A percentile compares a stretch with the other conserved stretches of the same genome.
phyloP scores from a whole-genome alignment of 345 rosid genomes.

The Eucalyptus tenuipes region DNA sequence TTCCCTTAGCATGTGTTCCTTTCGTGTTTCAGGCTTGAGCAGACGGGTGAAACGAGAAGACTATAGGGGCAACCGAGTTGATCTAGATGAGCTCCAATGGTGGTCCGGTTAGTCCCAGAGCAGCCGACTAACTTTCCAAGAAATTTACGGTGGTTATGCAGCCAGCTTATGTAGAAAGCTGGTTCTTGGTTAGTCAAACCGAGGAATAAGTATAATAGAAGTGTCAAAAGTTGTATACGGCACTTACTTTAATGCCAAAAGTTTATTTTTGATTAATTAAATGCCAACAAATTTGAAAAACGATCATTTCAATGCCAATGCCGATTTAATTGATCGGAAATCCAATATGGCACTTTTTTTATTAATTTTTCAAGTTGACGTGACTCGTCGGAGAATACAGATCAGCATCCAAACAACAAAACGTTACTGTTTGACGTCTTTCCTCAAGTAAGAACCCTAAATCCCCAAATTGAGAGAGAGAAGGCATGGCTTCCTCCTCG shows the following conservation, averaged over 20 bases:
- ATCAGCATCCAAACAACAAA: rapidly evolving
- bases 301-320: rapidly evolving
- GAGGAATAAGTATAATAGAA: rapidly evolving
- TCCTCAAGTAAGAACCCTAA: no score
- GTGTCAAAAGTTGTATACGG: rapidly evolving
- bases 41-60: not conserved
- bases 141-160: rapidly evolving
- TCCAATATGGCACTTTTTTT: rapidly evolving
- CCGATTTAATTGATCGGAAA: rapidly evolving
- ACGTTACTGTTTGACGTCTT: rapidly evolving
- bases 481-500: no score
- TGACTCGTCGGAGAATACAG: rapidly evolving
- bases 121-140: not conserved
- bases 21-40: not conserved
- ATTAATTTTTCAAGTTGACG: rapidly evolving
- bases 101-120: not conserved
- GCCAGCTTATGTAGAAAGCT: rapidly evolving
- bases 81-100: not conserved
- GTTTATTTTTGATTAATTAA: rapidly evolving
- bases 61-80: not conserved
- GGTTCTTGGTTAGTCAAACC: rapidly evolving
- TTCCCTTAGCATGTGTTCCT: not conserved
- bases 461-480: no score
- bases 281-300: rapidly evolving
- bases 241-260: rapidly evolving